A percentile compares a stretch with the other conserved stretches of the same genome.
Conservation (phyloP, 2,329 filamentous ascomycete genomes). For the Onygenales sp. region DNA sequence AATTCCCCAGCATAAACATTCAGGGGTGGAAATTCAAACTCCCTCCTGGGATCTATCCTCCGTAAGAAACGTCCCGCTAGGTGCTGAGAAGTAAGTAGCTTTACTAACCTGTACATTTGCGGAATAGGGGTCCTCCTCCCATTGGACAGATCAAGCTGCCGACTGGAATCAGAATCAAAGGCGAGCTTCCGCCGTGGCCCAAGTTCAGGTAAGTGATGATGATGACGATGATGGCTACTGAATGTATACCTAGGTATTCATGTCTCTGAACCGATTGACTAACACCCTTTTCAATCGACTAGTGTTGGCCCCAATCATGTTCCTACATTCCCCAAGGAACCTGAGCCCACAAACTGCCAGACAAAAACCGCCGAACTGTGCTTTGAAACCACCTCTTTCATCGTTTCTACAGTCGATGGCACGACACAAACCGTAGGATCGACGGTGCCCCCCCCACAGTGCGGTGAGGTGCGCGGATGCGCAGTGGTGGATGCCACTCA, state of each 20-base stretch:
- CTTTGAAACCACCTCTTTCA: constrained; percentile 4
- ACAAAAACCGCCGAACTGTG: constrained; percentile 7
- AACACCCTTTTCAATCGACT: not conserved
- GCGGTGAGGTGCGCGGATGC: constrained; percentile 7
- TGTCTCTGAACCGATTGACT: not conserved
- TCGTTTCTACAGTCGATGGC: constrained; percentile 4
- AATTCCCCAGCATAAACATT: constrained; percentile 5
- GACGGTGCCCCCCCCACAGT: constrained; percentile 3
- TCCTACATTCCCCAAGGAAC: constrained; percentile 5
- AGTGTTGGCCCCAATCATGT: constrained; percentile 4
- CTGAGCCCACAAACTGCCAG: constrained; percentile 3
- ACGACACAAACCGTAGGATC: constrained; percentile 5
- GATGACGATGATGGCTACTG: no score
- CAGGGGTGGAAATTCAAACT: constrained; percentile 5
- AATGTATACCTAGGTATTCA: not conserved
- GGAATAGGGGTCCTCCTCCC: constrained; percentile 7
- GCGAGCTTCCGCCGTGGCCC: constrained; percentile 8
- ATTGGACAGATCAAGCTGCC: constrained; percentile 5
- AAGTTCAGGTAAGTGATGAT: constrained; percentile 7
- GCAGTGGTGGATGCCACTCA: constrained; percentile 2
- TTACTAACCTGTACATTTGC: not conserved
- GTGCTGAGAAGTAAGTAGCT: not conserved
- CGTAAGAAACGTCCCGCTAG: constrained; percentile 1
- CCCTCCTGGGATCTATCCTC: constrained; percentile 7
- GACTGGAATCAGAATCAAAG: constrained; percentile 2